Percentiles rank a stretch among this genome's conserved stretches.
phyloP scores from a whole-genome alignment of 1,139 yeast genomes.

The Suhomyces terraborum region DNA sequence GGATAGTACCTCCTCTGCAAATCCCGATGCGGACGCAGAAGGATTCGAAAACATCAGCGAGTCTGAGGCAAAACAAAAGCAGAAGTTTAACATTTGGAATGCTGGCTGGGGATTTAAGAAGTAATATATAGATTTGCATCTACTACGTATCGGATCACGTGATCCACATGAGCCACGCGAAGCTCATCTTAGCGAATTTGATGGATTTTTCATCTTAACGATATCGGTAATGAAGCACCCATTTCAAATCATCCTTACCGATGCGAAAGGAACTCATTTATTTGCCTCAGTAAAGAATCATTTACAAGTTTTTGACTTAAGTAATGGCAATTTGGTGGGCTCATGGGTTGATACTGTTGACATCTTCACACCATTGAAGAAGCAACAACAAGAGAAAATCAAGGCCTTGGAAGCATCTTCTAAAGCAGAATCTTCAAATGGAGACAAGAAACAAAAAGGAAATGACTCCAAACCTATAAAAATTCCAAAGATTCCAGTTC shows the following conservation, averaged over 20 bases:
- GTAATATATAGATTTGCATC: background rate
- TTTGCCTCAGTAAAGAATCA: conserved; percentile 60
- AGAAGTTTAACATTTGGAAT: conserved; percentile 18
- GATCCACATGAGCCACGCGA: background rate
- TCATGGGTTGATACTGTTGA: conserved; percentile 62
- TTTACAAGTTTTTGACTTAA: conserved; percentile 50
- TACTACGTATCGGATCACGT: conserved; percentile 1
- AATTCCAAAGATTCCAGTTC: conserved; percentile 58
- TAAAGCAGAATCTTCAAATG: conserved; percentile 18
- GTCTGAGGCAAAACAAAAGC: conserved; percentile 9
- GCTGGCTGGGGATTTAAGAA: conserved; percentile 20
- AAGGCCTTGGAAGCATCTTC: conserved; percentile 19
- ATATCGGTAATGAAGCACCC: conserved; percentile 59
- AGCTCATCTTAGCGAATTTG: conserved; percentile 2
- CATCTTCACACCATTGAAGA: conserved; percentile 39
- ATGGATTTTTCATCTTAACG: conserved; percentile 5
- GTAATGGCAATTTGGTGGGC: conserved; percentile 42
- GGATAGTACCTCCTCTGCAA: background rate
- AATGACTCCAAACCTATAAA: conserved; percentile 33
- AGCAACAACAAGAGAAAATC: conserved; percentile 48
- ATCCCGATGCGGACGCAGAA: conserved; percentile 5
- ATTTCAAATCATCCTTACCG: conserved; percentile 55
- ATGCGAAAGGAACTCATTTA: conserved; percentile 45
- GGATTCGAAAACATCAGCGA: conserved; percentile 8
- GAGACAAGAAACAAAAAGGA: conserved; percentile 31